Base-by-base conservation (phyloP, 257 asterid genomes). In the Ocimum tenuiflorum region DNA sequence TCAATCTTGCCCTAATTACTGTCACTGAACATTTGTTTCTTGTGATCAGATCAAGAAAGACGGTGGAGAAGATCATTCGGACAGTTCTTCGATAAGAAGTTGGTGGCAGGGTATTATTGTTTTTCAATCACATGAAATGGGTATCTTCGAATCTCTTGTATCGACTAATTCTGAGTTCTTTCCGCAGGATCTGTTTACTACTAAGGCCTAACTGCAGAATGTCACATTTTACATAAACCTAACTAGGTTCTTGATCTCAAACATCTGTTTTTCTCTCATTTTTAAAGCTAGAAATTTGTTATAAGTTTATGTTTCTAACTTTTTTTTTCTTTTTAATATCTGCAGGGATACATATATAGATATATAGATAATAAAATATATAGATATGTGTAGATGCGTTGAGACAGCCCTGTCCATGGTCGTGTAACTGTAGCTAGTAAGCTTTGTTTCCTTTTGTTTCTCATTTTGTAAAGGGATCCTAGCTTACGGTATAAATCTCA, bases 301-400 rank as follows among this genome's bases (percentile, higher is more conserved):
- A 12, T 55, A 8, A 66, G 24, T 49, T 3, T n/a, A 56, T 38
- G 4, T 13, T 1, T 36, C 50, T 48, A 14, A 20, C 4, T 24
- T 11, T 7, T 61, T 19, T 24, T 39, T 68, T 47, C 13, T n/a
- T n/a, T n/a, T n/a, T n/a, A n/a, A n/a, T n/a, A n/a, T 47, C 35
- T 76, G 72, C 73, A 78, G 82, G 42, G 14, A 29, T 24, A 6
- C 33, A 67, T 4, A 73, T 63, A 31, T 68, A 29, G 43, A 23
- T 35, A 7, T n/a, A n/a, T n/a, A n/a, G n/a, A n/a, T n/a, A n/a
- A n/a, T n/a, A n/a, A n/a, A n/a, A n/a, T n/a, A n/a, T n/a, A n/a
- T n/a, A n/a, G n/a, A n/a, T n/a, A n/a, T n/a, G 68, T 42, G 62
- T 15, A 52, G 65, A 38, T 56, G 64, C 52, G 53, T 49, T 38